Evolutionary conservation across 2,329 filamentous ascomycete genomes (phyloP).

Genomic region (Falciphora oryzae): DNA sequence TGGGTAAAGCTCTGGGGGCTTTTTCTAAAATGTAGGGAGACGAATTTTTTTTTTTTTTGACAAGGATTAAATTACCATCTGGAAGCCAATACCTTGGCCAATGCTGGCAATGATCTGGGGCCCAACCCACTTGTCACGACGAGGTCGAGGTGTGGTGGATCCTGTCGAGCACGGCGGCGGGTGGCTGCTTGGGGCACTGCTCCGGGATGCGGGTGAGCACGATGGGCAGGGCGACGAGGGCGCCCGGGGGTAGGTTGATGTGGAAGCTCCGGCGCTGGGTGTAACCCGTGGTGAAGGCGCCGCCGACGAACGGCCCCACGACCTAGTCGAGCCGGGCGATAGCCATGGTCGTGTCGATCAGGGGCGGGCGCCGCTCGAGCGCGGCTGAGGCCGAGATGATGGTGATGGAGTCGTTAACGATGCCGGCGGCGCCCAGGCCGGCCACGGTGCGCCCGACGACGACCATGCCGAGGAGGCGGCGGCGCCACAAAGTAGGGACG

Average conservation of each 20-base stretch:
- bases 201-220: slow-evolving; percentile 16
- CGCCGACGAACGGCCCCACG: slow-evolving; percentile 42
- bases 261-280: slow-evolving; percentile 45
- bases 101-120: slow-evolving; percentile 33
- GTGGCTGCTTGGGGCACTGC: slow-evolving; percentile 11
- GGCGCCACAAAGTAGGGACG: slow-evolving; percentile 48
- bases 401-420: slow-evolving; percentile 45
- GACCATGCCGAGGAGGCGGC: slow-evolving; percentile 43
- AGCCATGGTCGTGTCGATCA: slow-evolving; percentile 18
- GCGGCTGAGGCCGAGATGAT: slow-evolving; percentile 37
- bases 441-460: slow-evolving; percentile 50
- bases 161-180: slow-evolving; percentile 24
- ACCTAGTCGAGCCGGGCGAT: slow-evolving; percentile 40
- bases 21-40: no score
- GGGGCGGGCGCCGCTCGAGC: slow-evolving; percentile 34
- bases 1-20: neutral
- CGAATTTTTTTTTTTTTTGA: no score
- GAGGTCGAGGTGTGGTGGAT: slow-evolving; percentile 31
- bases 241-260: slow-evolving; percentile 48
- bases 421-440: slow-evolving; percentile 44
- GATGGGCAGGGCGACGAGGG: slow-evolving; percentile 25
- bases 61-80: no score
- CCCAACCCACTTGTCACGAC: slow-evolving; percentile 15
- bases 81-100: neutral
- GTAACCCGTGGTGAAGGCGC: slow-evolving; percentile 29